These are phyloP conservation scores for Shiraia sp. DNA, from an alignment of 2,329 filamentous ascomycete genomes.

Conservation along the genomic window DNA sequence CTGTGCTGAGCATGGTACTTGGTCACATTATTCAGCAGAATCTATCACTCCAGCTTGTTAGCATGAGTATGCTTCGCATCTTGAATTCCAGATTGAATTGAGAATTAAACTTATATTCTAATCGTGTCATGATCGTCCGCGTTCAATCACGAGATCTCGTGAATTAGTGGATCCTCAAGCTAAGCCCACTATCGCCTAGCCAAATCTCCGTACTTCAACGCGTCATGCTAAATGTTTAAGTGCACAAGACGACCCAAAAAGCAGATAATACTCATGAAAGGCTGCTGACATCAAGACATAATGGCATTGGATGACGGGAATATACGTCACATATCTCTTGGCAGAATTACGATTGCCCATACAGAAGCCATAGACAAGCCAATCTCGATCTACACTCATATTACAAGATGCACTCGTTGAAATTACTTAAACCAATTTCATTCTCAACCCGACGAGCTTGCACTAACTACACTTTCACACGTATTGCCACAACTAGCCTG, in stretches of 20 bases:
- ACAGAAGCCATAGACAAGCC: constrained; percentile 1
- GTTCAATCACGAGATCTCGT: constrained; percentile 4
- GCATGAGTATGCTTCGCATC: no score
- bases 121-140: no score
- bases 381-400: neutral
- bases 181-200: neutral
- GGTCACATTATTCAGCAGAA: no score
- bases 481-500: constrained; percentile 1
- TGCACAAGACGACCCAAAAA: constrained; percentile 17
- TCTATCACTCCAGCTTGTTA: no score
- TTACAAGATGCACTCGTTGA: constrained; percentile 19
- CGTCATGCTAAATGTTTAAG: constrained; percentile 20
- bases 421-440: constrained; percentile 15
- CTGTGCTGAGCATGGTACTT: neutral
- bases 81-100: no score
- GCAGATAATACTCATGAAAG: constrained; percentile 5
- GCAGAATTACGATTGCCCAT: constrained; percentile 8
- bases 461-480: constrained; percentile 2
- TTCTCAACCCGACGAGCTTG: constrained; percentile 4
- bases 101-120: no score
- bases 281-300: constrained; percentile 34
- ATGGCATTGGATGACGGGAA: constrained; percentile 12
- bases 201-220: constrained; percentile 11
- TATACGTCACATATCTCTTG: constrained; percentile 14
- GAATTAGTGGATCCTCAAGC: neutral